Evolutionary conservation across 208 protist species (phyloP).

Genomic region (Trypanosoma caninum): DNA sequence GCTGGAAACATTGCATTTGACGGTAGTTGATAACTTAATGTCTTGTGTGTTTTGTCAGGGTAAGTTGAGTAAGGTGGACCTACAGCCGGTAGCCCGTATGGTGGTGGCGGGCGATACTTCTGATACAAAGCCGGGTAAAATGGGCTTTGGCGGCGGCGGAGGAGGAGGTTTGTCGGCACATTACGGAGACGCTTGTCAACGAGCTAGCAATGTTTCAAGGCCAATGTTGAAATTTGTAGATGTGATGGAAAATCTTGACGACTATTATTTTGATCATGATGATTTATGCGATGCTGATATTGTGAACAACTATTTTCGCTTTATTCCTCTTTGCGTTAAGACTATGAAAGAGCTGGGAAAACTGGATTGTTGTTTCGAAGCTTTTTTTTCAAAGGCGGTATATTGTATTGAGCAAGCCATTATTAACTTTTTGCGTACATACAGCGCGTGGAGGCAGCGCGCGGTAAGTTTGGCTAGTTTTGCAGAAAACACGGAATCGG

Average conservation of each 20-base stretch:
- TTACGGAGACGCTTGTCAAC: not conserved
- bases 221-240: not conserved
- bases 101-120: conserved; percentile 27
- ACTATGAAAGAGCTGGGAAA: conserved; percentile 54
- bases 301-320: conserved; percentile 53
- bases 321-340: conserved; percentile 79
- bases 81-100: conserved; percentile 53
- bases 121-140: conserved; percentile 1
- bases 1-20: conserved; percentile 46
- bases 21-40: conserved; percentile 71
- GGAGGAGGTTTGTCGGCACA: not conserved
- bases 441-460: conserved; percentile 65
- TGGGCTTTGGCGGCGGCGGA: not conserved
- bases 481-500: conserved; percentile 17
- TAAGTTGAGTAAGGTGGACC: conserved; percentile 52
- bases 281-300: conserved; percentile 49
- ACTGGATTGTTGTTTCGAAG: conserved; percentile 67
- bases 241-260: conserved; percentile 1
- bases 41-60: conserved; percentile 75
- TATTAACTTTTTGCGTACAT: conserved; percentile 68
- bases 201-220: not conserved
- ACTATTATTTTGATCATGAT: too few species aligned
- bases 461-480: conserved; percentile 30
- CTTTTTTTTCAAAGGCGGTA: conserved; percentile 62
- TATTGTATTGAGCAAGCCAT: conserved; percentile 65